Base-by-base conservation (phyloP, 2,329 filamentous ascomycete species). In the Phialophora verrucosa region DNA sequence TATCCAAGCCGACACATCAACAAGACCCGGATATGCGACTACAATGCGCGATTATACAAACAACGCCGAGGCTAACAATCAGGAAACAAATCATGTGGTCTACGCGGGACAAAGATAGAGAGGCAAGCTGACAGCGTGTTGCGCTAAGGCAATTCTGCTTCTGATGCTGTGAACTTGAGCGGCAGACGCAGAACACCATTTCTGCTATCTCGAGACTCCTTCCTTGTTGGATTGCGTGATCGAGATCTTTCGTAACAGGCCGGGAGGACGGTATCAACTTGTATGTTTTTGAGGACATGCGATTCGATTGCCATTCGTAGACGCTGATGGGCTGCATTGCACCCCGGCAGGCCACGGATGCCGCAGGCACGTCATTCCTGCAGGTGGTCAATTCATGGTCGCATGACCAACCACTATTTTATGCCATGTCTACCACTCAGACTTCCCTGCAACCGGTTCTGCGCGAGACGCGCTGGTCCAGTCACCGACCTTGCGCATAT, bases 341-440 rank as follows among this genome's bases (percentile, higher is more conserved):
- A 55, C 53, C 53, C 53, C 53, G 53, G 64, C 61, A 64, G 38
- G 59, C 55, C 35, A 64, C 38, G 64, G 44, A 47, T 65, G 62
- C 59, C 60, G 31, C 6, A 63, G 60, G 67, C 67, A 69, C 64
- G 67, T 67, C 65, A 67, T 65, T 35, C 42, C 44, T 57, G 64
- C 64, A 69, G 64, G 62, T 50, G 32, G 42, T 44, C 63, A 27
- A 54, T 14, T 56, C 58, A 65, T 58, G 63, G 66, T 68, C 66
- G 66, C 66, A 68, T 68, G 66, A 68, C 59, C 66, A 68, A 31
- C 49, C 29, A 47, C 50, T 51, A 12, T 49, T 58, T 55, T 55
- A 44, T 25, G 58, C 32, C 11, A 59, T 65, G 32, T 60, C 63
- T 62, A 42, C n/a, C 47, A 11, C 27, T 25, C 12, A 60, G 32